A percentile compares a stretch with the other conserved stretches of the same genome.
These are phyloP conservation scores for Colletotrichum falcatum DNA, from an alignment of 2,329 filamentous ascomycete genomes.

Conservation along the genomic window DNA sequence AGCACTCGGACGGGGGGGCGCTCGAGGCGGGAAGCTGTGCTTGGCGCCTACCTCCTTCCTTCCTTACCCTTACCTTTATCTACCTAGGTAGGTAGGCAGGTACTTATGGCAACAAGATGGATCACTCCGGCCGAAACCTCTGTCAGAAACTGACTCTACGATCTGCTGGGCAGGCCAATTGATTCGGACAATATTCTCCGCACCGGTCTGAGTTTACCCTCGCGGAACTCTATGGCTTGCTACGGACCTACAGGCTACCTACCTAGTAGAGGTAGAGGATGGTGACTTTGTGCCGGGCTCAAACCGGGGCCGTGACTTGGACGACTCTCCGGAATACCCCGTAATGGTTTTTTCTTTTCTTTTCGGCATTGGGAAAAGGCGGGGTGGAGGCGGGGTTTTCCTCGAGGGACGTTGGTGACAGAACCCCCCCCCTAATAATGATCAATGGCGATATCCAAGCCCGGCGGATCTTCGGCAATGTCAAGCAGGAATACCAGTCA, in stretches of 20 bases:
- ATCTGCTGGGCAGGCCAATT: background rate
- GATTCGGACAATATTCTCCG: too few relatives aligned
- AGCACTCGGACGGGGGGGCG: constrained; percentile 10
- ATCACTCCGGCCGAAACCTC: too few relatives aligned
- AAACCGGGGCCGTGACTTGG: background rate
- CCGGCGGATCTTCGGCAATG: too few relatives aligned
- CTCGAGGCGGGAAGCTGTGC: background rate
- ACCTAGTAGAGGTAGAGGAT: background rate
- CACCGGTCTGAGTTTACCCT: background rate
- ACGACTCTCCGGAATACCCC: too few relatives aligned
- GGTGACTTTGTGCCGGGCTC: background rate
- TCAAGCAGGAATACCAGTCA: background rate
- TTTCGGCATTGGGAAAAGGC: too few relatives aligned
- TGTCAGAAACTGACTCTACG: too few relatives aligned
- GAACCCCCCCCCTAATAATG: too few relatives aligned
- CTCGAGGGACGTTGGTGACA: background rate
- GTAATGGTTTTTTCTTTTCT: too few relatives aligned
- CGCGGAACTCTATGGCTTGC: background rate
- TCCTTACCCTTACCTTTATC: background rate
- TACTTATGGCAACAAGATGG: too few relatives aligned
- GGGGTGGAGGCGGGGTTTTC: too few relatives aligned
- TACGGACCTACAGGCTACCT: background rate
- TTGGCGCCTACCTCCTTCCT: background rate
- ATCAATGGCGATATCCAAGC: too few relatives aligned
- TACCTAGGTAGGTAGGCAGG: too few relatives aligned